Evolutionary conservation across 1,284 basidiomycete species (phyloP), one percentile per base, ranked within the genome.

Genomic region (Sphagnurus paluster): DNA sequence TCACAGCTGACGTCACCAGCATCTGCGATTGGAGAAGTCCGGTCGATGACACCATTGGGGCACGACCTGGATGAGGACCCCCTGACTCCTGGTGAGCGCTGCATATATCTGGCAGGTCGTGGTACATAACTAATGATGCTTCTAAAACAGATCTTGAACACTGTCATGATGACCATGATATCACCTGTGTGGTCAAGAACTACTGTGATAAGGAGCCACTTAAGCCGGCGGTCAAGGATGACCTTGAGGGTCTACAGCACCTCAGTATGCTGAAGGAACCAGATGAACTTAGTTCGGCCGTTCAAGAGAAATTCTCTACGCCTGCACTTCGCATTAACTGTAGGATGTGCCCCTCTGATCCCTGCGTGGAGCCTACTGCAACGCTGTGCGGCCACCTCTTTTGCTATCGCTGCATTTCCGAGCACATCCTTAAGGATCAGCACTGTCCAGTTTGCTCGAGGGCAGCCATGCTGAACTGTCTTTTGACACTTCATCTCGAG

Each of bases 301-400:
- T 21, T n/a, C n/a, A n/a, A n/a, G n/a, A n/a, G n/a, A n/a, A n/a
- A n/a, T n/a, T n/a, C n/a, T n/a, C n/a, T 21, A 19, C 35, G 13
- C 25, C 40, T n/a, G 16, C 24, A 2, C 42, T 46, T 13, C 56
- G 60, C 0, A 55, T 79, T 20, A 70, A 75, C 24, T 80, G 78
- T 50, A 65, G 75, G 16, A 57, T 68, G 5, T 80, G 77, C 52
- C 60, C 62, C 4, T 55, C 59, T 16, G 66, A 73, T 41, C 64
- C 68, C 1, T 76, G 74, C 44, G 65, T 70, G 36, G 70, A 78
- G 44, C 67, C 70, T 42, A 79, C 75, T 1, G 76, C 70, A 5
- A 78, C 74, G 1, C 72, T 79, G 60, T 82, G 80, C 54, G 79
- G 79, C 1, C 79, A 82, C 46, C 54, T 82, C 13, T 82, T 82